Evolutionary conservation across 495 filamentous ascomycete genomes (phyloP).

Genomic region (Podospora appendiculata): DNA sequence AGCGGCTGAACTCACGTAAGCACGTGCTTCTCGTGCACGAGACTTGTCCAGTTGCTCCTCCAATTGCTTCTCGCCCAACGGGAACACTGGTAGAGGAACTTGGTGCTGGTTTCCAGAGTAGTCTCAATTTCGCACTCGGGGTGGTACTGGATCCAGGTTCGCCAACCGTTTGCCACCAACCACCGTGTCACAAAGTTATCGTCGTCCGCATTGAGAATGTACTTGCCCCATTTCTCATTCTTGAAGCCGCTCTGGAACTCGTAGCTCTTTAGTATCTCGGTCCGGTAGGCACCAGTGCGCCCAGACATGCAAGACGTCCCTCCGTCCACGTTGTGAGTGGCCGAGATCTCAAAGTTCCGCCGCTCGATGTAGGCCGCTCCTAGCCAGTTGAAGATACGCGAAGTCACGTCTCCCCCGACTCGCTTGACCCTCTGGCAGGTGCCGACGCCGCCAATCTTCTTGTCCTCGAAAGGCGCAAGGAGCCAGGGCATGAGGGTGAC

Average conservation of each 20-base stretch:
- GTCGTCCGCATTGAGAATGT: constrained; percentile 72
- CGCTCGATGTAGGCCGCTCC: constrained; percentile 77
- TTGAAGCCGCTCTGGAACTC: constrained; percentile 66
- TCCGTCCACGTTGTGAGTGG: constrained; percentile 77
- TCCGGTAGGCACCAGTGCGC: constrained; percentile 75
- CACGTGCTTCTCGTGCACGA: constrained; percentile 61
- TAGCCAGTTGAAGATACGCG: constrained; percentile 65
- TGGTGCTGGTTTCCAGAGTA: constrained; percentile 63
- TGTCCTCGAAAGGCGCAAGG: constrained; percentile 75
- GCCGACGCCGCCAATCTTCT: constrained; percentile 69
- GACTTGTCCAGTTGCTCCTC: constrained; percentile 72
- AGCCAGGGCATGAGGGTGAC: constrained; percentile 70
- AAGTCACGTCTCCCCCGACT: constrained; percentile 46
- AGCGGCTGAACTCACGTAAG: constrained; percentile 49
- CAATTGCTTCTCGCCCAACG: constrained; percentile 79
- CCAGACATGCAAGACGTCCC: constrained; percentile 85
- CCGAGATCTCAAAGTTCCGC: constrained; percentile 82
- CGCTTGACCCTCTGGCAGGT: constrained; percentile 75
- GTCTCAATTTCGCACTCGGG: constrained; percentile 67
- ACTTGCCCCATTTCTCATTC: constrained; percentile 64
- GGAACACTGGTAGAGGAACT: constrained; percentile 70
- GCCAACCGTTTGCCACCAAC: constrained; percentile 68
- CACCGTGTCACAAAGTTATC: constrained; percentile 81
- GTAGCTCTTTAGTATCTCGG: constrained; percentile 68
- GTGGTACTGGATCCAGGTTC: constrained; percentile 71